Conservation (phyloP, 2,329 filamentous ascomycete genomes). For the Lachnellula suecica region DNA sequence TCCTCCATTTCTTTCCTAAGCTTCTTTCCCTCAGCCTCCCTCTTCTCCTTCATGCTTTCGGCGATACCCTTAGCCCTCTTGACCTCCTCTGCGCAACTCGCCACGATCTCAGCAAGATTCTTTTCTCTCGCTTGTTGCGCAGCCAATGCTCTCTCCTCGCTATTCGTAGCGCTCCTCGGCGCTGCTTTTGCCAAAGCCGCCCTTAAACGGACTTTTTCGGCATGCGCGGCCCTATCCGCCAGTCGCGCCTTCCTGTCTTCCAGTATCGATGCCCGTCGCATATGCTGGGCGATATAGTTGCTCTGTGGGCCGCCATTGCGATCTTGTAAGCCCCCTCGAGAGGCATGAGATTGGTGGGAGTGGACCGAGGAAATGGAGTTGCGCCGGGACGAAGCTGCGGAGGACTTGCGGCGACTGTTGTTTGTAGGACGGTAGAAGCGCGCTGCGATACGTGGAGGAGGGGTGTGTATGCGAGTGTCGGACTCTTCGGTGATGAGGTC, state of each 20-base stretch:
- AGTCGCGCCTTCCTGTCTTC: slow-evolving; percentile 78
- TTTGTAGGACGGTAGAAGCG: slow-evolving; percentile 71
- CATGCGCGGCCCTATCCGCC: slow-evolving; percentile 77
- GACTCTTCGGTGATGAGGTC: slow-evolving; percentile 32
- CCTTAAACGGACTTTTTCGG: slow-evolving; percentile 76
- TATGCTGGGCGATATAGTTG: slow-evolving; percentile 75
- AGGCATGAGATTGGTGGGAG: slow-evolving; percentile 37
- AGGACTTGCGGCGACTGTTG: slow-evolving; percentile 69
- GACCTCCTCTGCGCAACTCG: slow-evolving; percentile 79
- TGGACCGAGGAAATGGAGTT: slow-evolving; percentile 78
- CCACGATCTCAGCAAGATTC: slow-evolving; percentile 78
- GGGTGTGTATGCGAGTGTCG: slow-evolving; percentile 47
- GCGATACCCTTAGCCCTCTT: slow-evolving; percentile 37
- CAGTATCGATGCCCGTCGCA: slow-evolving; percentile 77
- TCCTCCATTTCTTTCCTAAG: slow-evolving; percentile 76
- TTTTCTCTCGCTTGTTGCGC: slow-evolving; percentile 77
- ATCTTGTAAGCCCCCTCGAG: slow-evolving; percentile 30
- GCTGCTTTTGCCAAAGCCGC: slow-evolving; percentile 73
- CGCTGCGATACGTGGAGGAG: slow-evolving; percentile 74
- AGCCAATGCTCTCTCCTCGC: slow-evolving; percentile 74
- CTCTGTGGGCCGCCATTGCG: slow-evolving; percentile 62
- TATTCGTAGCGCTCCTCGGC: slow-evolving; percentile 61
- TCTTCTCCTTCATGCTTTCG: slow-evolving; percentile 12
- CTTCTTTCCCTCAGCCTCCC: slow-evolving; percentile 70
- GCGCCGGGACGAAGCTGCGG: slow-evolving; percentile 74